A percentile compares a stretch with the other conserved stretches of the same genome.
phyloP scores from a whole-genome alignment of 192 early-diverging fungal species.

The Backusella parvicylindrica region DNA sequence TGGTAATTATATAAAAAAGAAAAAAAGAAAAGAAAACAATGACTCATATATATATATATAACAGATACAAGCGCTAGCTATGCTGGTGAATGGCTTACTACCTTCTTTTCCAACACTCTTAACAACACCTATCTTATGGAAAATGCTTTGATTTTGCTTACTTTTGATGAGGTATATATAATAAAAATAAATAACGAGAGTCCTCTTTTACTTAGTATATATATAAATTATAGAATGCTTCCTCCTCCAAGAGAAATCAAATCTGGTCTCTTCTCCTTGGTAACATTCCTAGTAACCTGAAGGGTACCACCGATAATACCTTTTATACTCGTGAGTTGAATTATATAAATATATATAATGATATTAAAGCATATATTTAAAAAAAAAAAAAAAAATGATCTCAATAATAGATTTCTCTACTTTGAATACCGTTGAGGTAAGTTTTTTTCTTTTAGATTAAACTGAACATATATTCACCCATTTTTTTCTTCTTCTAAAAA shows the following conservation, averaged over 20 bases:
- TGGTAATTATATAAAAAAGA: background rate
- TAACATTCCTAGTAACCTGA: constrained; percentile 23
- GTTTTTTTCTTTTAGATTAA: background rate
- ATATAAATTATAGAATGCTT: background rate
- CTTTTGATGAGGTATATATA: constrained; percentile 30
- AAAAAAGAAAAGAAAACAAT: background rate
- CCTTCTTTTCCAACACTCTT: constrained; percentile 51
- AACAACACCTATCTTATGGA: constrained; percentile 42
- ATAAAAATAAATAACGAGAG: background rate
- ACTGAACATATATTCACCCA: background rate
- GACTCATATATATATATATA: background rate
- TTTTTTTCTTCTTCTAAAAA: background rate
- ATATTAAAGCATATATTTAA: background rate
- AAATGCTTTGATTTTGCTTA: constrained; percentile 40
- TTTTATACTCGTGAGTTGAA: constrained; percentile 43
- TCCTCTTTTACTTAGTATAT: background rate
- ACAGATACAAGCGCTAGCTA: constrained; percentile 34
- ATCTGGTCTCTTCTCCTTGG: constrained; percentile 44
- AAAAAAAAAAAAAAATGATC: background rate
- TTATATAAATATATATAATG: background rate
- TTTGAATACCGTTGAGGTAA: constrained; percentile 57
- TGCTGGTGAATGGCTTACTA: constrained; percentile 50
- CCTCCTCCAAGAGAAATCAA: constrained; percentile 32
- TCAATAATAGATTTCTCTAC: constrained; percentile 46
- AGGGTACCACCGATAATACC: constrained; percentile 49